Evolutionary conservation across 495 filamentous ascomycete species (phyloP), one percentile per base, ranked within the genome.

Genomic region (Aspergillus incahuasiensis): DNA sequence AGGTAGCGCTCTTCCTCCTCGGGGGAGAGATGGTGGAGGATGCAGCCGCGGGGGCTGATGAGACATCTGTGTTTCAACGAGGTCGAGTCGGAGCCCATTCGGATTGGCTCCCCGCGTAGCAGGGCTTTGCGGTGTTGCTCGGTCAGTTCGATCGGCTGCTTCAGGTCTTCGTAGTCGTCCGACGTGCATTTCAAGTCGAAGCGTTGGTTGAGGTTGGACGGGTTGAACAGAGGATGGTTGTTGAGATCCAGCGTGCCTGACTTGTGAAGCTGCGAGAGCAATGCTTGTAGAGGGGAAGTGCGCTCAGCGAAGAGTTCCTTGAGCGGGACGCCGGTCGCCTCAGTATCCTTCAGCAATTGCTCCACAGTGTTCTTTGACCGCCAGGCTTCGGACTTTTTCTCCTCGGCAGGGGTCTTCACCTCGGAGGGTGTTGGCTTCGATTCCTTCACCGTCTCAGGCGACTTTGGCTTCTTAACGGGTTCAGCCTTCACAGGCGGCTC

Each of bases 1-100:
- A 97, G 72, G 55, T 89, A 92, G 8, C 86, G 81, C 20, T 87
- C 78, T 57, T 95, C 90, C 63, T 95, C 88, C 25, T 88, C 86
- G 13, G 77, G 64, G 11, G 80, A 86, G 19, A 98, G 74, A 57
- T 90, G 89, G 35, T 83, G 83, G 24, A 97, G 76, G 51, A 88
- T 86, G 52, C 86, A 83, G 4, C 91, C 90, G 54, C 87, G 85
- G 3, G 91, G 89, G 1, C 88, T 91, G 48, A 94, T 83, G 44
- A 94, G 72, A 25, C 68, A 73, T n/a, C 72, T 66, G 28, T 78
- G 66, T 41, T 81, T 74, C 21, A 74, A 65, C 19, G 69, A 57
- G 42, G 63, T 68, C 19, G 68, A 63, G 18, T 70, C 66, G 15
- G 53, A 44, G 16, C 70, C 65, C 16, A 74, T 46, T 6, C 68